Percentiles rank a stretch among this genome's conserved stretches.
These are phyloP conservation scores for Pseudocercospora macadamiae DNA, from an alignment of 2,329 filamentous ascomycete species.

Conservation along the genomic window DNA sequence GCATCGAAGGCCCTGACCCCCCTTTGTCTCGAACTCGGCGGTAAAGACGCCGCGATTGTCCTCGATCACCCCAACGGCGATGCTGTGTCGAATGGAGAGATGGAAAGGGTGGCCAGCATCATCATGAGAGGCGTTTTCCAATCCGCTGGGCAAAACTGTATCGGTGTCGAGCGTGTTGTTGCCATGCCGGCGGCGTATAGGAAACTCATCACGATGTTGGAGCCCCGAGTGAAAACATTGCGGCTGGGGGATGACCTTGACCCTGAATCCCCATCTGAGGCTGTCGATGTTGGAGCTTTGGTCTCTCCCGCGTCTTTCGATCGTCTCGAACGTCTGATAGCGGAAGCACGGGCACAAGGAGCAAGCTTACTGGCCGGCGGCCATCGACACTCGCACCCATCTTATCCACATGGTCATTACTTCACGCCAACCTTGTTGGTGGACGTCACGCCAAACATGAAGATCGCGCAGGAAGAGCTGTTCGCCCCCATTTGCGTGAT, in stretches of 20 bases:
- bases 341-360: conserved; percentile 75
- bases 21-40: conserved; percentile 86
- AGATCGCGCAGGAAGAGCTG: conserved; percentile 85
- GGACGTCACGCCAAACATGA: conserved; percentile 86
- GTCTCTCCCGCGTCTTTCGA: conserved; percentile 78
- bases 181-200: conserved; percentile 77
- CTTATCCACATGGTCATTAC: conserved; percentile 80
- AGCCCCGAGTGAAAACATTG: conserved; percentile 72
- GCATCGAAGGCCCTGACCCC: conserved; percentile 86
- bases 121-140: conserved; percentile 94
- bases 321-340: conserved; percentile 74
- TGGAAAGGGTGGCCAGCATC: conserved; percentile 76
- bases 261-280: conserved; percentile 43
- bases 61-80: conserved; percentile 70
- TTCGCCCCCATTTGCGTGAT: conserved; percentile 90
- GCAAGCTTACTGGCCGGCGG: conserved; percentile 83
- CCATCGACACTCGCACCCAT: conserved; percentile 69
- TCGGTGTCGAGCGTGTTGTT: conserved; percentile 92
- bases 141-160: conserved; percentile 94
- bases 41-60: conserved; percentile 90
- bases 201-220: conserved; percentile 69
- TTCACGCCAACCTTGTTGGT: conserved; percentile 87
- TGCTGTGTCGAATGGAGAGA: conserved; percentile 52
- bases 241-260: conserved; percentile 73
- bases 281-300: conserved; percentile 83